A percentile compares a stretch with the other conserved stretches of the same genome.
These are phyloP conservation scores for Nadsonia starkeyi-henricii DNA, from an alignment of 1,139 yeast species.

Conservation along the genomic window DNA sequence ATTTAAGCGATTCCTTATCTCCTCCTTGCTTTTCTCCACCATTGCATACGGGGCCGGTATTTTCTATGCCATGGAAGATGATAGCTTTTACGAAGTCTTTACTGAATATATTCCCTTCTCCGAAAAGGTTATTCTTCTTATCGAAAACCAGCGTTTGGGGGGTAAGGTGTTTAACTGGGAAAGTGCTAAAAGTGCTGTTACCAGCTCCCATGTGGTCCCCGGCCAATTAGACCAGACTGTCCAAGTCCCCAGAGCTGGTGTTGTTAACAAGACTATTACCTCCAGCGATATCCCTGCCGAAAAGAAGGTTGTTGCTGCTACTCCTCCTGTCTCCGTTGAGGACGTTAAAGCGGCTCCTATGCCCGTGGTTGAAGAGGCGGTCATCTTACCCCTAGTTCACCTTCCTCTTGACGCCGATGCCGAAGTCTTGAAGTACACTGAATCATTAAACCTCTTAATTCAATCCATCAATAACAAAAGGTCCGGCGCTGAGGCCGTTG, in stretches of 20 bases:
- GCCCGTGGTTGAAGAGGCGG: background rate
- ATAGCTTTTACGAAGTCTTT: conserved; percentile 27
- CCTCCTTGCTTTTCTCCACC: conserved; percentile 16
- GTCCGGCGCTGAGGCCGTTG: conserved; percentile 30
- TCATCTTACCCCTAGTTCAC: conserved; percentile 16
- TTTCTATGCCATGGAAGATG: conserved; percentile 25
- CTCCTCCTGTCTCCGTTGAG: conserved; percentile 5
- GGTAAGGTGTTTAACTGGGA: background rate
- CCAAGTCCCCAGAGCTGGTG: conserved; percentile 31
- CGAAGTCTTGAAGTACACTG: conserved; percentile 31
- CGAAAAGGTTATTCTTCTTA: conserved; percentile 34
- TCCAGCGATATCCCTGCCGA: background rate
- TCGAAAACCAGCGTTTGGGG: conserved; percentile 31
- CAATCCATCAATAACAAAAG: conserved; percentile 39
- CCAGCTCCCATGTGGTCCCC: background rate
- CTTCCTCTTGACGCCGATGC: conserved; percentile 29
- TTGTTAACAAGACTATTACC: conserved; percentile 13
- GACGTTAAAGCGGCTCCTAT: conserved; percentile 5
- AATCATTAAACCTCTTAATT: conserved; percentile 10
- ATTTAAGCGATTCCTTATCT: conserved; percentile 20
- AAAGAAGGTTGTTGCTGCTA: conserved; percentile 4
- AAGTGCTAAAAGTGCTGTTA: background rate
- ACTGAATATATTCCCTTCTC: conserved; percentile 50
- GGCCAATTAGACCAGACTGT: conserved; percentile 20
- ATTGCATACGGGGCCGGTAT: conserved; percentile 26